Conservation (phyloP, 345 rosid species). For the Eucalyptus tenuipes region DNA sequence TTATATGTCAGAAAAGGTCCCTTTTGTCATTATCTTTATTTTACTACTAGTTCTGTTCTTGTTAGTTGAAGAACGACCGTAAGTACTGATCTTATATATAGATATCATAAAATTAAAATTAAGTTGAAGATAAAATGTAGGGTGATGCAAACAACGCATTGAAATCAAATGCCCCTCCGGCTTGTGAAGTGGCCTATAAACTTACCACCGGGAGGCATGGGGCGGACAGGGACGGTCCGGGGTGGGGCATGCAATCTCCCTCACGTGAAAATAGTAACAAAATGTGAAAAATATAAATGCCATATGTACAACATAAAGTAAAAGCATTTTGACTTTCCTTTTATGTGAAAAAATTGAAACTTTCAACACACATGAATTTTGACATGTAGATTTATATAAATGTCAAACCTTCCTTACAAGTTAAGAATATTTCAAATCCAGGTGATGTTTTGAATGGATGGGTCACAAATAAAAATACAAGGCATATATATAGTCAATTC, state of each 20-base stretch:
- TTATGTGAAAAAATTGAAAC: neutral
- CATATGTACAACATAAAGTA: neutral
- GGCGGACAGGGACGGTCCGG: accelerated
- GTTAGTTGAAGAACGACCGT: neutral
- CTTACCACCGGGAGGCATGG: neutral
- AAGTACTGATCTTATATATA: neutral
- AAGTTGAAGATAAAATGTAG: neutral
- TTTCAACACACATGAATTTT: neutral
- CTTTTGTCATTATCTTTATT: neutral
- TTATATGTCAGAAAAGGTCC: neutral
- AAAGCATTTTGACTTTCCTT: neutral
- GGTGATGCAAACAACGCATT: neutral
- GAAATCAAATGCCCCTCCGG: neutral
- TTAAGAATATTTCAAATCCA: neutral
- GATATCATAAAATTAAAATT: too few species aligned
- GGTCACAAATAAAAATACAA: neutral
- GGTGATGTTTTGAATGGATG: neutral
- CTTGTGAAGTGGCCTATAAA: neutral
- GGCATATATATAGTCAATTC: too few species aligned
- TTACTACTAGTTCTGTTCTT: neutral
- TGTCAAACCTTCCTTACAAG: neutral
- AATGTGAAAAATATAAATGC: neutral
- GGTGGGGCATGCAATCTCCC: neutral
- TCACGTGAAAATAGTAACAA: neutral
- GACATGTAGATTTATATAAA: neutral